Conservation (phyloP, 164 flowering plant species). For the Kingdonia uniflora region DNA sequence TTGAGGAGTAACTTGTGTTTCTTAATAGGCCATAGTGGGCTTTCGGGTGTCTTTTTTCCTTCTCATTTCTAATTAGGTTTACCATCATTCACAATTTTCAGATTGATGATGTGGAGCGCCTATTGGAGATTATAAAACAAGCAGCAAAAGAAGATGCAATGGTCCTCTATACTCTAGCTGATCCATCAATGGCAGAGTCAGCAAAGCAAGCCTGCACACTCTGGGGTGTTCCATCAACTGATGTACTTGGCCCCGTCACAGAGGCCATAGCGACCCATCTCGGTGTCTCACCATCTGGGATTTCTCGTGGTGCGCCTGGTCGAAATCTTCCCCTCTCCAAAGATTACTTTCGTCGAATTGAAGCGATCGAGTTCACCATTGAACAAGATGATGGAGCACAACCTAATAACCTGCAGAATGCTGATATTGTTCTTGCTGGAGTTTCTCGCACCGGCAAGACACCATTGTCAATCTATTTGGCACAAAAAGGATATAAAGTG, state of each 20-base stretch:
- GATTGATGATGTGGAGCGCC: conserved; percentile 60
- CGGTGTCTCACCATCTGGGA: conserved; percentile 81
- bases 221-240: conserved; percentile 70
- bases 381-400: conserved; percentile 93
- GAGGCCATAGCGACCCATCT: conserved; percentile 75
- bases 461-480: conserved; percentile 69
- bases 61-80: neutral
- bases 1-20: too few relatives aligned
- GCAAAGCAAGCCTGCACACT: conserved; percentile 60
- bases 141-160: conserved; percentile 87
- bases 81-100: conserved; percentile 10
- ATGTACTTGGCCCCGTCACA: conserved; percentile 72
- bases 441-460: conserved; percentile 94
- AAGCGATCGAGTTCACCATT: conserved; percentile 85
- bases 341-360: conserved; percentile 72
- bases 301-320: conserved; percentile 81
- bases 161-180: conserved; percentile 80
- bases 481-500: conserved; percentile 85
- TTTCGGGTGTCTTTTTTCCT: too few relatives aligned
- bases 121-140: conserved; percentile 72
- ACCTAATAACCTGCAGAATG: conserved; percentile 55
- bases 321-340: conserved; percentile 40
- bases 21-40: too few relatives aligned
- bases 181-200: conserved; percentile 67
- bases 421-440: conserved; percentile 77